Conservation (phyloP, 192 early-diverging fungal species). For the Linnemannia hyalina region DNA sequence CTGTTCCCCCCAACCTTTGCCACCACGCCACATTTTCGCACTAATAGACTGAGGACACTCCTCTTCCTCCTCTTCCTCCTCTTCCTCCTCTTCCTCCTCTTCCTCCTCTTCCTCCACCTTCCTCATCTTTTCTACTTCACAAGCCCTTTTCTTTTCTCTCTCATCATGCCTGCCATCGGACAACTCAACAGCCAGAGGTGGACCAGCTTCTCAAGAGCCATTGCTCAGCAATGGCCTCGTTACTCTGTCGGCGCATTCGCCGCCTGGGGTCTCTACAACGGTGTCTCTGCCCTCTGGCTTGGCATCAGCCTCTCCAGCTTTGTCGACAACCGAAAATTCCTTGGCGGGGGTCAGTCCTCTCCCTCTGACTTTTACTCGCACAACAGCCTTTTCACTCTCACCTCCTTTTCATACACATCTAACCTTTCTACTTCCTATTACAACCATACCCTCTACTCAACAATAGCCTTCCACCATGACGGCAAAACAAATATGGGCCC, state of each 20-base stretch:
- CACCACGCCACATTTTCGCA: no score
- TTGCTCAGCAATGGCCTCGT: conserved; percentile 23
- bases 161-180: not conserved
- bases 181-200: not conserved
- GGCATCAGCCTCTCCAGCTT: conserved; percentile 1
- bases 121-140: not conserved
- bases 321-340: not conserved
- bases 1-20: not conserved
- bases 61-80: not conserved
- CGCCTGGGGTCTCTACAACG: not conserved
- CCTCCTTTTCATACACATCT: no score
- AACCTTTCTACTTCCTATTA: no score
- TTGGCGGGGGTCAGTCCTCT: not conserved
- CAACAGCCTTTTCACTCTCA: not conserved
- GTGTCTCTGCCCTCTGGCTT: conserved; percentile 10
- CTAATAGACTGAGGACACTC: no score
- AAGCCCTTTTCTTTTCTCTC: not conserved
- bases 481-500: not conserved
- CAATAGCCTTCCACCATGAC: not conserved
- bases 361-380: not conserved
- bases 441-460: no score
- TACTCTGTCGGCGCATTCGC: conserved; percentile 6
- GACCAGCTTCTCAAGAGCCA: not conserved
- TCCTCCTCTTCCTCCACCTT: not conserved
- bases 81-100: not conserved